Evolutionary conservation across 805 yeast species (phyloP), one percentile per base, ranked within the genome.

Genomic region (Yamadazyma akitaensis): DNA sequence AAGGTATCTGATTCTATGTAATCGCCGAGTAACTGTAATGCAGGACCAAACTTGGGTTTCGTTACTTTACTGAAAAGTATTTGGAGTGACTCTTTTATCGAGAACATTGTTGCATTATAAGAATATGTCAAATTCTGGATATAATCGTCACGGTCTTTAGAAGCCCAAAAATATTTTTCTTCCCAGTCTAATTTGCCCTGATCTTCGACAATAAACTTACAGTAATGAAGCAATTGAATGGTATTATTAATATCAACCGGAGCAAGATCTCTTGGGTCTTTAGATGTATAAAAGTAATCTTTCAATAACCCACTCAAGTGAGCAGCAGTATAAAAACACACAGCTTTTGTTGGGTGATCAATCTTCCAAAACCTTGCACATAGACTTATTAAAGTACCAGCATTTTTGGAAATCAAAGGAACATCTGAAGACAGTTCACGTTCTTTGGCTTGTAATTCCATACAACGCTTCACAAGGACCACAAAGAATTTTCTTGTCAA

Each of bases 361-460:
- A 84, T 60, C 47, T 85, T 66, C 94, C 94, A 86, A 44, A 77
- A 68, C 35, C 67, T 70, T 6, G 79, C 66, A 44, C 79, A 76
- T 13, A 70, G 60, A 1, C 58, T 61, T 2, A 84, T 54, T 11
- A 84, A 59, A 38, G 68, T 70, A 7, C 63, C 59, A 0, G 79
- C 67, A 14, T 70, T 59, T 49, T 76, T 77, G 1, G 81, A 54
- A 5, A 70, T 48, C 19, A 65, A 49, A 11, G 63, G 60, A 11
- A 51, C 52, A 9, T 56, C 63, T 1, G 19, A 44, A 25, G 14
- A 44, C 37, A 19, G 37, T 31, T 46, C 50, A 28, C 38, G 18
- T 47, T 47, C 36, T 11, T 26, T 16, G 2, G 9, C 3, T 28
- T 48, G 53, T 11, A 40, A 30, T 37, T 50, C 51, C 12, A 83